Percentiles rank a stretch among this genome's conserved stretches.
phyloP scores from a whole-genome alignment of 2,329 filamentous ascomycete genomes.

The Fusarium sp. region DNA sequence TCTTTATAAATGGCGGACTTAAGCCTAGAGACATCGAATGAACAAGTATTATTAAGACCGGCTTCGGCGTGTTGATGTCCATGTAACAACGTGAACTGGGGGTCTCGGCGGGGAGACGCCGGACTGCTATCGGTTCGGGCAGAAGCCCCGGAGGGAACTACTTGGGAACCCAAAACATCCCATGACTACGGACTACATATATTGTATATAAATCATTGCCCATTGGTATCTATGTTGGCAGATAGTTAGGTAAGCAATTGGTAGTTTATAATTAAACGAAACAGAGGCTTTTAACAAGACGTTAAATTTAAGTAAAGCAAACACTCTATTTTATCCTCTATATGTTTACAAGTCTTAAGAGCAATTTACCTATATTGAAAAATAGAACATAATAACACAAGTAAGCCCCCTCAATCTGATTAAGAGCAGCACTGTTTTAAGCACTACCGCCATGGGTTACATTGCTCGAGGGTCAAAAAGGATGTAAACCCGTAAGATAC shows the following conservation, averaged over 20 bases:
- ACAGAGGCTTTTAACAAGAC: neutral
- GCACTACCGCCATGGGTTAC: neutral
- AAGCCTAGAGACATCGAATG: neutral
- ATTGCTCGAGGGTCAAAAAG: neutral
- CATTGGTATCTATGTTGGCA: too few relatives aligned
- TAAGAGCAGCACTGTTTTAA: too few relatives aligned
- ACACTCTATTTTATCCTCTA: neutral
- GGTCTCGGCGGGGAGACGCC: constrained; percentile 7
- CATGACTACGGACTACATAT: neutral
- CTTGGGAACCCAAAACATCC: neutral
- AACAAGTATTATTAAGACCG: constrained; percentile 12
- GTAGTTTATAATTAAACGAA: neutral
- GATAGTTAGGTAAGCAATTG: neutral
- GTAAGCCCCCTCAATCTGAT: neutral
- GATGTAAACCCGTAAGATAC: neutral
- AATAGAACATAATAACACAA: neutral
- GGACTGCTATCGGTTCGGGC: constrained; percentile 14
- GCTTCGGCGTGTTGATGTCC: constrained; percentile 21
- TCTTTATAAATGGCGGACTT: constrained; percentile 26
- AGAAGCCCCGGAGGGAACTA: neutral
- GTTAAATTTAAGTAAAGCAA: neutral
- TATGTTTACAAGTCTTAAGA: neutral
- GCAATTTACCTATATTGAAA: neutral
- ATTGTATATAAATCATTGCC: neutral
- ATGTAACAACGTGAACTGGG: constrained; percentile 18